Base-by-base conservation (phyloP, 176 grass and related monocot species). In the Phoenix roebelenii region DNA sequence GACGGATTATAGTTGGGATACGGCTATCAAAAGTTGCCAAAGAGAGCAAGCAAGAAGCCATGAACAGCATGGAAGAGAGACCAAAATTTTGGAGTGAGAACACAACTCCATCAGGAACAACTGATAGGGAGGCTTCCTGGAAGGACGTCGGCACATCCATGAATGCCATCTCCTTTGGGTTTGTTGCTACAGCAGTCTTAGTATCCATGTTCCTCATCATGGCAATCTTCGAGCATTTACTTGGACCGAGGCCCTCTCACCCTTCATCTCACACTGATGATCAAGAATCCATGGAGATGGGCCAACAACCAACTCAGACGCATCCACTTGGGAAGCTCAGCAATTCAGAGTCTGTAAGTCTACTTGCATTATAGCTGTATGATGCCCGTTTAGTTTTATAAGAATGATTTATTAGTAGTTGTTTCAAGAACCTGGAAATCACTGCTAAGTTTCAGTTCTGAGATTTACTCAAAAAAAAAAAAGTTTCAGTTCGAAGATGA, bases 141-240 rank as follows among this genome's bases (percentile, higher is more conserved):
- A 68, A 68, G 52, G 25, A 55, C 52, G 9, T 68, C 2, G 18
- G 25, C 23, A 19, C 51, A 56, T 68, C 65, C 25, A 55, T 68
- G 65, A 68, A 51, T 18, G 52, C 25, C 9, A 28, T 68, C 51
- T 67, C 64, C n/a, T 68, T 68, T 55, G 51, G 65, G 1, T 55
- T 68, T 17, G 6, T 25, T 22, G 65, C 65, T 5, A 68, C 65
- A 18, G 65, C 51, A n/a, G 44, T 68, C 52, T 14, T 68, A 7
- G 52, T 68, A 23, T 54, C 64, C 5, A 67, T 67, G 64, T 67
- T 67, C 51, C 64, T 67, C 51, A 51, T 67, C 25, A 67, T 67
- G 64, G 64, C 64, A 51, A 67, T 67, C 16, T 44, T 68, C 5
- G 65, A 68, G 18, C 52, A 55, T 30, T 22, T 68, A 9, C 15